Evolutionary conservation across 495 filamentous ascomycete species (phyloP), one percentile per base, ranked within the genome.

Genomic region (Xylaria flabelliformis): DNA sequence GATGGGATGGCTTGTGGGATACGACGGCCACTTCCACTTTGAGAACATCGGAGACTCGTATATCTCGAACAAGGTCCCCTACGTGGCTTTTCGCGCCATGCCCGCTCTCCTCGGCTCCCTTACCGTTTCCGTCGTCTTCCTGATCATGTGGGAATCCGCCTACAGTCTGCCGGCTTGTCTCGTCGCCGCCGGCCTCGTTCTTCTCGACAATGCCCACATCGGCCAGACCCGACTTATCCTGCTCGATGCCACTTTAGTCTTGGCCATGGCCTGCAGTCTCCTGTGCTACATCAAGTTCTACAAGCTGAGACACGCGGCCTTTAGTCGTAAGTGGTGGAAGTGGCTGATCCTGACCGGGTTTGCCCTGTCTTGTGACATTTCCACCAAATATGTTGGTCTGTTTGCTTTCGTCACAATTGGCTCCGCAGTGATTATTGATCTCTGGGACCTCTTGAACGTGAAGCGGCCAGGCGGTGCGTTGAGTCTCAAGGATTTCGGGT

Each of bases 131-230:
- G 92, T 95, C 24, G 91, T 94, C 19, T 99, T 96, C 82, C 79
- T 97, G 82, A 98, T 97, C 75, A 99, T 99, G 96, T 98, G 96
- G 96, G 96, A 99, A 83, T 97, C 95, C 15, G 97, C 95, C 66
- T 99, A 98, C 77, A 97, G 94, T 53, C 84, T 99, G 24, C 96
- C 96, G 5, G 97, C 96, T 66, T 97, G 93, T 79, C 86, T 98
- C 51, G 84, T 97, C 72, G 92, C 96, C 32, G 90, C 97, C 10
- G 90, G 92, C 36, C 85, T 99, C 36, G 87, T 99, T 72, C 89
- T 99, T 48, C 94, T 99, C 79, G 96, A 99, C 83, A 99, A 99
- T 81, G 96, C 95, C 51, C 96, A 99, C 80, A 94, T 99, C 82
- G 97, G 93, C 64, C 96, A 99, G 84, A 98, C 96, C 44, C 89